A percentile compares a stretch with the other conserved stretches of the same genome.
Evolutionary conservation across 805 yeast genomes (phyloP).

Genomic region (Lachancea mirantina): DNA sequence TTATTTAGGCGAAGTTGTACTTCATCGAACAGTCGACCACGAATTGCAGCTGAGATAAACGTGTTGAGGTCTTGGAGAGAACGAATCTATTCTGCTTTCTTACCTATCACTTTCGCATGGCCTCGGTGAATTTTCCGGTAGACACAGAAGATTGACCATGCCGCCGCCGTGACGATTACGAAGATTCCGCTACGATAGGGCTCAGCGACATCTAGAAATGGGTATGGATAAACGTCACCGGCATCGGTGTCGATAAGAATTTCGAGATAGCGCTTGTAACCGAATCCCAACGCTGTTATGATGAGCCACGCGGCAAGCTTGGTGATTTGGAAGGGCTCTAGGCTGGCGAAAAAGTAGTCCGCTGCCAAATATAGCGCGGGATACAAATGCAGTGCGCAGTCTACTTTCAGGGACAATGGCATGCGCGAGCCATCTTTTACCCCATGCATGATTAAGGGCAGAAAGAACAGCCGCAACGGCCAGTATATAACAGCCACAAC

Average conservation of each 20-base stretch:
- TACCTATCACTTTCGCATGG: background rate
- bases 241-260: conserved; percentile 38
- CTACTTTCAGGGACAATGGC: conserved; percentile 43
- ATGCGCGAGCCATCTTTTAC: conserved; percentile 19
- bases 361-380: conserved; percentile 47
- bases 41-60: too few species aligned
- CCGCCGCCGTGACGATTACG: conserved; percentile 35
- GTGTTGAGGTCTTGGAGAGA: too few species aligned
- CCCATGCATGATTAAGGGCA: conserved; percentile 40
- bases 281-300: conserved; percentile 31
- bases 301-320: conserved; percentile 36
- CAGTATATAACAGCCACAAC: conserved; percentile 62
- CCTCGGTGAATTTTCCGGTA: conserved; percentile 28
- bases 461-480: conserved; percentile 52
- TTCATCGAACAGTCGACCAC: too few species aligned
- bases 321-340: conserved; percentile 34
- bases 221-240: conserved; percentile 57
- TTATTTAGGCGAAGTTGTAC: too few species aligned
- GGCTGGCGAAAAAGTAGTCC: conserved; percentile 52
- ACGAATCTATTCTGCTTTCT: too few species aligned
- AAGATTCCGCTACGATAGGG: conserved; percentile 43
- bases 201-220: conserved; percentile 51
- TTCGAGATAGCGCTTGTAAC: conserved; percentile 50
- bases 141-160: conserved; percentile 27
- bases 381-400: conserved; percentile 51